Base-by-base conservation (phyloP, 2,329 filamentous ascomycete species). In the Colletotrichum sp. region DNA sequence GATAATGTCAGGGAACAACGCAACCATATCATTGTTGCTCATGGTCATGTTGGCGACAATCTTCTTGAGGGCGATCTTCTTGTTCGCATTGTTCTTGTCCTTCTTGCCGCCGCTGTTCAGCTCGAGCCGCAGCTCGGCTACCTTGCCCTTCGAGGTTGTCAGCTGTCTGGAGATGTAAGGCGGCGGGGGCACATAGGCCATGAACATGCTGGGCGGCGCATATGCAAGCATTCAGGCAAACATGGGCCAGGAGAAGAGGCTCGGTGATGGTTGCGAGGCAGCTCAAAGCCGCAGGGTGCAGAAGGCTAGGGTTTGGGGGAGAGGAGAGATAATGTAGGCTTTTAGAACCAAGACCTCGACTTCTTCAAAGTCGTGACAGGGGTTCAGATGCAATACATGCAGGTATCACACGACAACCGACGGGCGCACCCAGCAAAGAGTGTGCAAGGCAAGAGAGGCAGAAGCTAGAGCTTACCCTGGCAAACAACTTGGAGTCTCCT, bases 41-140 rank as follows among this genome's bases (percentile, higher is more conserved):
- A 99, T 99, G 79, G 97, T 99, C 97, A 99, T 99, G 84, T 99
- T 99, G 84, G 97, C 97, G 81, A 99, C 97, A 80, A 99, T 99
- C 90, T 98, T 98, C 91, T 99, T 99, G 78, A 99, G 90, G 13
- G 97, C 96, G 83, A 98, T 98, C 91, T 99, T 99, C 90, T 99
- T 99, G 79, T 93, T 92, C 60, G 94, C 91, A 86, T 95, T 94
- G 87, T 98, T 98, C 91, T 98, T 99, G 88, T 99, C 97, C 89
- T 99, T 99, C 90, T 98, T 98, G 79, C 95, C 94, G 83, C 96
- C 96, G 86, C 93, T 95, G 86, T 96, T 96, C 83, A 99, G 92
- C 89, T 99, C 97, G 84, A 95, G 92, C 85, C 97, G 95, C 83
- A 99, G 90, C 91, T 99, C 97, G 78, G 96, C 96, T 79, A 99